phyloP scores from a whole-genome alignment of 208 protist genomes.

The Leishmania turanica region DNA sequence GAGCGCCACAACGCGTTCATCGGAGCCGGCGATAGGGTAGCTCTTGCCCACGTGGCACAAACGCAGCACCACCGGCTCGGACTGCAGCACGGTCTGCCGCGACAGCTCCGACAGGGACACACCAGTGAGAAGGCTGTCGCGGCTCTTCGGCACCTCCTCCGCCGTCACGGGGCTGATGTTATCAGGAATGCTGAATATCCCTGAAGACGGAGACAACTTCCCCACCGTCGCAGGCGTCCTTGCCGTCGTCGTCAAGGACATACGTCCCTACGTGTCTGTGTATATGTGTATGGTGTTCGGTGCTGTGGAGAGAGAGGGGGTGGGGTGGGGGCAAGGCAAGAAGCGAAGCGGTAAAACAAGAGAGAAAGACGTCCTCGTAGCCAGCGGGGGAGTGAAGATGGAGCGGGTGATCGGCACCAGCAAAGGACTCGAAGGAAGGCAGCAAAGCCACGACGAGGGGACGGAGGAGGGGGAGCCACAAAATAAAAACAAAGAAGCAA shows the following conservation, averaged over 20 bases:
- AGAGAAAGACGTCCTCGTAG: neutral
- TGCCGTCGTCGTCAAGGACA: neutral
- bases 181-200: neutral
- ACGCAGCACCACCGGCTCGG: slow-evolving; percentile 61
- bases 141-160: neutral
- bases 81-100: slow-evolving; percentile 29
- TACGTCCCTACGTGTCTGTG: neutral
- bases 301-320: neutral
- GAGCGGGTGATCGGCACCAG: neutral
- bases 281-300: neutral
- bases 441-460: neutral
- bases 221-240: neutral
- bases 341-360: neutral
- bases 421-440: neutral
- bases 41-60: slow-evolving; percentile 67
- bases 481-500: neutral
- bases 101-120: neutral
- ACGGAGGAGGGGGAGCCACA: neutral
- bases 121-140: neutral
- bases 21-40: slow-evolving; percentile 65
- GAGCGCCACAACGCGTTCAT: slow-evolving; percentile 60
- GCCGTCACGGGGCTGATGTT: neutral
- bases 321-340: neutral
- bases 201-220: neutral
- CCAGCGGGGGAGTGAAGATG: neutral